Conservation (phyloP, 2,329 filamentous ascomycete species). For the Colletotrichum destructivum region DNA sequence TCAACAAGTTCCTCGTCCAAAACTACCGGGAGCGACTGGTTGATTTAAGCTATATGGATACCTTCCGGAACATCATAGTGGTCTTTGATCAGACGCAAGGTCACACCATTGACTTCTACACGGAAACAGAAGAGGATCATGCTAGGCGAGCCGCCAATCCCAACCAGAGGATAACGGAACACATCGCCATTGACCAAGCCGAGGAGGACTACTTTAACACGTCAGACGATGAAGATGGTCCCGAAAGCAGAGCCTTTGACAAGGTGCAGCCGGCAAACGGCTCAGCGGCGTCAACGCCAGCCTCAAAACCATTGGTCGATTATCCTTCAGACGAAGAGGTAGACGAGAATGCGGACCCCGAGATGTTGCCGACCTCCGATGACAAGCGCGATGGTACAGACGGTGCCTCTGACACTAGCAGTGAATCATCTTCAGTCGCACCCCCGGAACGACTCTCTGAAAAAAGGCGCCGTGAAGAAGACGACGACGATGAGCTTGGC, state of each 20-base stretch:
- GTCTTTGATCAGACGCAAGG: constrained; percentile 85
- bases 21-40: constrained; percentile 85
- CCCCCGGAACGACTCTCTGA: constrained; percentile 86
- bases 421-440: constrained; percentile 53
- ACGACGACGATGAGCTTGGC: constrained; percentile 92
- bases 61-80: constrained; percentile 82
- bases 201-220: constrained; percentile 97
- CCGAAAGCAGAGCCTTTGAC: constrained; percentile 52
- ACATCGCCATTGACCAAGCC: constrained; percentile 79
- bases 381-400: constrained; percentile 43
- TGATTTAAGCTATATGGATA: constrained; percentile 85
- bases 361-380: constrained; percentile 53
- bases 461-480: constrained; percentile 92
- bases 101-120: constrained; percentile 79
- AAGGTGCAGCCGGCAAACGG: constrained; percentile 70
- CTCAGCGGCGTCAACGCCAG: constrained; percentile 63
- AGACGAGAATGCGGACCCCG: constrained; percentile 70
- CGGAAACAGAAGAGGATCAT: constrained; percentile 77
- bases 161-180: constrained; percentile 78
- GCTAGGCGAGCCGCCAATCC: constrained; percentile 58
- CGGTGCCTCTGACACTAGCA: constrained; percentile 36
- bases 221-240: constrained; percentile 73
- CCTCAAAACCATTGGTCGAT: constrained; percentile 84
- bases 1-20: constrained; percentile 88
- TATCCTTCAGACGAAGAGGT: constrained; percentile 94